Base-by-base conservation (phyloP, 2,329 filamentous ascomycete species). In the Rachicladosporium sp. region DNA sequence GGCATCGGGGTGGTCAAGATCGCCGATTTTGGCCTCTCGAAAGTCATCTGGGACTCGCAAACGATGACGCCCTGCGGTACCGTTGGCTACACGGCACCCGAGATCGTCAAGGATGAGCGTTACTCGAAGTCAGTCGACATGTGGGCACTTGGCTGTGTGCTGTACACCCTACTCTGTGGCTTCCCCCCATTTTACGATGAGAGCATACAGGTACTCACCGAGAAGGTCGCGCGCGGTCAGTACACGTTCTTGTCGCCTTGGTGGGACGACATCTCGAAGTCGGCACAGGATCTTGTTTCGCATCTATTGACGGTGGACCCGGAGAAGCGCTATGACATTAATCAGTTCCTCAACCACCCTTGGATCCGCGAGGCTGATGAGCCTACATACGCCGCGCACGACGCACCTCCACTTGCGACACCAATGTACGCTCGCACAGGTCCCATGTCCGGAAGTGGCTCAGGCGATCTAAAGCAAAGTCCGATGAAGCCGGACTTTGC, bases 101-200 rank as follows among this genome's bases (percentile, higher is more conserved):
- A 98, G 59, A 98, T 98, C 46, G 91, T 98, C 59, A 96, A 96
- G 65, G 91, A 98, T 63, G 91, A 98, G 65, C 78, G 88, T 13
- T 98, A 98, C 63, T 96, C 89, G 30, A 98, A 96, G 70, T 93
- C 86, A 37, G 91, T 98, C 34, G 91, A 98, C 57, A 98, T 98
- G 91, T 98, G 91, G 91, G 91, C 91, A 3, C 65, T 98, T 27
- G 91, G 91, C 10, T 98, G 91, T 59, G 91, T 98, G 8, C 70
- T 98, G 4, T 98, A 98, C 67, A 98, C 91, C 1, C 69, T 98
- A 1, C 80, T 98, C 10, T 98, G 91, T 54, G 91, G 91, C 10
- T 98, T 98, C 67, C 91, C 91, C 7, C 91, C 91, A 2, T 98
- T 98, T 64, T 94, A 98, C 61, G 91, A 98, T 52, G 91, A 98